These are phyloP conservation scores for Antrodiella citrinella DNA, from an alignment of 768 basidiomycete species.

Conservation along the genomic window DNA sequence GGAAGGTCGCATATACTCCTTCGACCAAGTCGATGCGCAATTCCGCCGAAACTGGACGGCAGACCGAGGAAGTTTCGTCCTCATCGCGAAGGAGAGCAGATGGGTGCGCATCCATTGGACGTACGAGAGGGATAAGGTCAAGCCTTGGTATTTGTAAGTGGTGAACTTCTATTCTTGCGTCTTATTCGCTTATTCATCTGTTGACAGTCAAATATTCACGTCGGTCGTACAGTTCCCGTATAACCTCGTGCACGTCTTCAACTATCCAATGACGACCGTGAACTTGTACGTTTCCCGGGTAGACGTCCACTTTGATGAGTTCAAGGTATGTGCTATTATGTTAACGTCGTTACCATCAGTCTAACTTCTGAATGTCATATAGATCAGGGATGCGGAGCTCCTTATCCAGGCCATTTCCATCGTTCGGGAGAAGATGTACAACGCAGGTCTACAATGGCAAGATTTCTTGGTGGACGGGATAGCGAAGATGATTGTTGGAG, in stretches of 20 bases:
- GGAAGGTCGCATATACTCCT: constrained; percentile 31
- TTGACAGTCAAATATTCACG: constrained; percentile 18
- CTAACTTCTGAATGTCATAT: not conserved
- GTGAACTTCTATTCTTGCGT: not conserved
- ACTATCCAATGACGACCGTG: constrained; percentile 25
- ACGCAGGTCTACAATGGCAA: constrained; percentile 13
- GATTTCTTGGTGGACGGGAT: constrained; percentile 15
- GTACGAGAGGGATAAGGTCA: constrained; percentile 10
- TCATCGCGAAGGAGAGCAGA: constrained; percentile 29
- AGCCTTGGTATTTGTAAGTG: constrained; percentile 11
- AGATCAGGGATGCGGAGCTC: constrained; percentile 35
- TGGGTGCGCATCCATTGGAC: constrained; percentile 28
- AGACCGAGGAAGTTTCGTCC: constrained; percentile 31
- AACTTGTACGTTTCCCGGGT: constrained; percentile 29
- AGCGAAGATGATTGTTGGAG: not conserved
- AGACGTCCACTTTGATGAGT: constrained; percentile 35
- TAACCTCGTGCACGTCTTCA: constrained; percentile 20
- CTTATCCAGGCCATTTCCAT: constrained; percentile 22
- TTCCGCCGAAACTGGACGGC: constrained; percentile 30
- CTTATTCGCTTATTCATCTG: not conserved
- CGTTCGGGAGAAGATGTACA: constrained; percentile 12
- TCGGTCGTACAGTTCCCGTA: constrained; percentile 22
- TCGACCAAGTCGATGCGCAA: constrained; percentile 30
- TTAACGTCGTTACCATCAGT: not conserved
- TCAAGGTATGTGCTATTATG: constrained; percentile 20